A percentile compares a stretch with the other conserved stretches of the same genome.
Evolutionary conservation across 208 protist genomes (phyloP).

Genomic region (Leishmania mexicana): DNA sequence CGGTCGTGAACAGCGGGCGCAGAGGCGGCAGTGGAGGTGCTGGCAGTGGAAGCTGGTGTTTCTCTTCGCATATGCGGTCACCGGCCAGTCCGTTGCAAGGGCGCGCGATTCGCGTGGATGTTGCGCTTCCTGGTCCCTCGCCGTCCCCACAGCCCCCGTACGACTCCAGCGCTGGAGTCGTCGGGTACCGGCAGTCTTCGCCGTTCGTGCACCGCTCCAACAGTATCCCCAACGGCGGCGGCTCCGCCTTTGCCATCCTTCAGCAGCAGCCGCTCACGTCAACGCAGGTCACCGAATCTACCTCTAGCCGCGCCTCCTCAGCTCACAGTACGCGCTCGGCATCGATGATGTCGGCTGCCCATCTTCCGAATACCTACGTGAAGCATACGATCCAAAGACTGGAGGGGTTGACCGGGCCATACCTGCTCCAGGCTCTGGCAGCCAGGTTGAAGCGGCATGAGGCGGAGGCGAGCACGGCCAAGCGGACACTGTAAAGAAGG

Average conservation of each 20-base stretch:
- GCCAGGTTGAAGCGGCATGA: conserved; percentile 5
- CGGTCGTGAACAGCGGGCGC: neutral
- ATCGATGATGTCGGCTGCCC: conserved; percentile 7
- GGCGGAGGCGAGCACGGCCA: neutral
- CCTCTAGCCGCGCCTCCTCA: conserved; percentile 29
- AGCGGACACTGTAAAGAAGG: neutral
- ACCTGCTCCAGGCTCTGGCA: conserved; percentile 17
- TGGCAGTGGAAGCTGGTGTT: neutral
- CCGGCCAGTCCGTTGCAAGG: conserved; percentile 3
- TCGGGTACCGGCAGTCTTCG: neutral
- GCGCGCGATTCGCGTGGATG: conserved; percentile 11
- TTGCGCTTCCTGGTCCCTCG: neutral
- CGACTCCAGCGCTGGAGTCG: neutral
- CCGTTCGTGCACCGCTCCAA: conserved; percentile 1
- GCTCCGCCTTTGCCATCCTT: conserved; percentile 8
- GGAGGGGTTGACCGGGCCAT: conserved; percentile 22
- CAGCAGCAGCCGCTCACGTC: conserved; percentile 6
- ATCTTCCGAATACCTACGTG: conserved; percentile 3
- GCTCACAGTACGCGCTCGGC: conserved; percentile 23
- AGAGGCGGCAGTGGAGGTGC: neutral
- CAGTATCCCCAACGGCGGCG: neutral
- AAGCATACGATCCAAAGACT: conserved; percentile 15
- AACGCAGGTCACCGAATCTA: conserved; percentile 12
- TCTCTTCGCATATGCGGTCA: neutral
- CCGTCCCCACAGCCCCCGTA: conserved; percentile 1